Evolutionary conservation across 2,329 filamentous ascomycete species (phyloP).

Genomic region (Xylaria sp.): DNA sequence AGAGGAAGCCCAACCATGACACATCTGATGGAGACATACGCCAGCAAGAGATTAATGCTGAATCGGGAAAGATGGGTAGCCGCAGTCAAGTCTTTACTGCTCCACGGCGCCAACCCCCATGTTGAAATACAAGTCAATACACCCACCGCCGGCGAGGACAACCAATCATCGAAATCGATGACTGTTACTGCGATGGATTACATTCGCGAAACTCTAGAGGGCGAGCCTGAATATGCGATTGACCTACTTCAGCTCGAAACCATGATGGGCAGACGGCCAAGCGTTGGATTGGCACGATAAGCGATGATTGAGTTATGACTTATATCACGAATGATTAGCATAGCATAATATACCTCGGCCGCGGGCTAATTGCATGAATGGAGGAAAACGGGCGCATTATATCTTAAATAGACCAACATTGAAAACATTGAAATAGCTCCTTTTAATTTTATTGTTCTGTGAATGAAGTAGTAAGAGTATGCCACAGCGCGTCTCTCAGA

Average conservation of each 20-base stretch:
- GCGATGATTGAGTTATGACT: constrained; percentile 23
- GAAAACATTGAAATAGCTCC: not conserved
- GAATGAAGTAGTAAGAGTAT: not conserved
- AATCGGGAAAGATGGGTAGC: constrained; percentile 50
- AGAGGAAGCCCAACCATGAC: constrained; percentile 48
- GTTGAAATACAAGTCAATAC: constrained; percentile 45
- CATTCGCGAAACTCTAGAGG: constrained; percentile 49
- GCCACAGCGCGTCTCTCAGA: too few species aligned
- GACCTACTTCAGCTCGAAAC: constrained; percentile 49
- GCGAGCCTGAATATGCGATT: constrained; percentile 50
- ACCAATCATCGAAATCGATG: constrained; percentile 40
- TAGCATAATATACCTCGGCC: constrained; percentile 21
- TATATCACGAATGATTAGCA: constrained; percentile 25
- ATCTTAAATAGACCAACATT: constrained; percentile 24
- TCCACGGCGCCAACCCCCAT: constrained; percentile 48
- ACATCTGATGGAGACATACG: constrained; percentile 48
- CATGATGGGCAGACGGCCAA: constrained; percentile 46
- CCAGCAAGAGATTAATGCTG: constrained; percentile 47
- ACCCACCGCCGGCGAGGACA: constrained; percentile 41
- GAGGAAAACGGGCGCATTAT: constrained; percentile 24
- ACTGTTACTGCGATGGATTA: constrained; percentile 47
- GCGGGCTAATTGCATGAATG: constrained; percentile 21
- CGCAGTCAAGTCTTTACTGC: constrained; percentile 47
- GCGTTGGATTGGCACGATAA: constrained; percentile 45
- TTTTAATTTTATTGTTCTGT: not conserved